Conservation (phyloP, 345 rosid genomes). For the Euphorbia pulcherrima region DNA sequence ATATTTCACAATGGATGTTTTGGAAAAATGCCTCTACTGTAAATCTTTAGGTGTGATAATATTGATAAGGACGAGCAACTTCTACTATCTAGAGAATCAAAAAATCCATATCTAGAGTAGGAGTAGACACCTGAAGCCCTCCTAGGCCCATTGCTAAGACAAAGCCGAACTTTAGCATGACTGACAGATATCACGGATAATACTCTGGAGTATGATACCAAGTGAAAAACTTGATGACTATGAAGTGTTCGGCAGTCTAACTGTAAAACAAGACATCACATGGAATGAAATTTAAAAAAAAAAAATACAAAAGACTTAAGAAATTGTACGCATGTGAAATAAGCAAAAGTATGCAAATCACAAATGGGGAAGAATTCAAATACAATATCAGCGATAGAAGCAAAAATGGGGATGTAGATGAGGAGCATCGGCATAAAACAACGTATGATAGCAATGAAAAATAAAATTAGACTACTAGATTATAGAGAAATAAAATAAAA, state of each 20-base stretch:
- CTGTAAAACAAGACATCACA: constrained; percentile 23
- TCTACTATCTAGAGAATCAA: constrained; percentile 24
- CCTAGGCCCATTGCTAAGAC: constrained; percentile 11
- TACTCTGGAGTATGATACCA: constrained; percentile 23
- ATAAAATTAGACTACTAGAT: neutral
- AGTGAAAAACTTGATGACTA: constrained; percentile 20
- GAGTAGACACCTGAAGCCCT: constrained; percentile 20
- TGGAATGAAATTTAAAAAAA: too few species aligned
- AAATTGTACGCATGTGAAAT: too few species aligned
- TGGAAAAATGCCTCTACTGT: constrained; percentile 39
- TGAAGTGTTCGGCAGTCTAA: constrained; percentile 40
- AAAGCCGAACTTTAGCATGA: constrained; percentile 1
- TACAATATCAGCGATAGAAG: too few species aligned
- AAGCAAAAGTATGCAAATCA: too few species aligned
- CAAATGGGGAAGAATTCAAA: too few species aligned
- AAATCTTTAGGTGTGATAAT: constrained; percentile 18
- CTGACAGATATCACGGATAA: constrained; percentile 13
- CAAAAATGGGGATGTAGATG: too few species aligned
- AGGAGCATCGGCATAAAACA: too few species aligned
- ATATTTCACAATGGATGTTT: constrained; percentile 21
- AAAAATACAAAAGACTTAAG: too few species aligned
- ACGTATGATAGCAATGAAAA: neutral
- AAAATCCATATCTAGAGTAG: constrained; percentile 17
- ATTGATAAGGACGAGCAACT: constrained; percentile 22
- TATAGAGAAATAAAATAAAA: neutral